Base-by-base conservation (phyloP, 495 filamentous ascomycete species). In the Podospora comata region DNA sequence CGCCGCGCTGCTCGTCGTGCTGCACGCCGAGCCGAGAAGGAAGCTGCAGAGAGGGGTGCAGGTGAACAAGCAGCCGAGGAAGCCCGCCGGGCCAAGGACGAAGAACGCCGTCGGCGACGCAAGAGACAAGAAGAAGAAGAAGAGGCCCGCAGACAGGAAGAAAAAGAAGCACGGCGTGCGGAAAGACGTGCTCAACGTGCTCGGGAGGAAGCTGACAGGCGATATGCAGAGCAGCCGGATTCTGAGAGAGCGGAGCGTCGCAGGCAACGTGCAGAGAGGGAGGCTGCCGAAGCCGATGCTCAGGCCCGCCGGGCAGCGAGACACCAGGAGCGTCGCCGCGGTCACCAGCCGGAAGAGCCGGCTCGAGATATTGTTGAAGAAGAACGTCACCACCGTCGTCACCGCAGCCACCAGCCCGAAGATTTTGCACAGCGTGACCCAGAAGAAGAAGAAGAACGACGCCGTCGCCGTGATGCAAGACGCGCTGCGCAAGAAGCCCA, bases 391-490 rank as follows among this genome's bases (percentile, higher is more conserved):
- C 28, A 48, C 16, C 68, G 71, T 2, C 68, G 71, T 5, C 71
- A 66, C 13, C 70, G 70, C 18, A 67, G 62, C 54, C 57, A 69
- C 27, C 70, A 65, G 11, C 65, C 59, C 13, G 66, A 68, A n/a
- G 59, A 69, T 27, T 60, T 64, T n/a, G 71, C 28, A 5, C 18
- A 30, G 5, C 19, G 16, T 26, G 16, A 27, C 5, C 19, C 70
- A 2, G 83, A 83, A 16, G 84, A 84, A 16, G 84, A 84, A 27
- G 81, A 85, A 53, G 81, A 83, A n/a, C 83, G 81, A 15, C 77
- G 81, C n/a, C 75, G 83, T 23, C 75, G 83, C 60, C 77, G 80
- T 30, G 84, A 85, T 66, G 81, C 79, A 27, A 79, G 81, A 53
- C 80, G 80, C 1, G 78, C 80, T 18, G 76, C 79, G 34, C 71